Evolutionary conservation across 2,329 filamentous ascomycete species (phyloP), one percentile per base, ranked within the genome.

Genomic region (Blastomyces percursus): DNA sequence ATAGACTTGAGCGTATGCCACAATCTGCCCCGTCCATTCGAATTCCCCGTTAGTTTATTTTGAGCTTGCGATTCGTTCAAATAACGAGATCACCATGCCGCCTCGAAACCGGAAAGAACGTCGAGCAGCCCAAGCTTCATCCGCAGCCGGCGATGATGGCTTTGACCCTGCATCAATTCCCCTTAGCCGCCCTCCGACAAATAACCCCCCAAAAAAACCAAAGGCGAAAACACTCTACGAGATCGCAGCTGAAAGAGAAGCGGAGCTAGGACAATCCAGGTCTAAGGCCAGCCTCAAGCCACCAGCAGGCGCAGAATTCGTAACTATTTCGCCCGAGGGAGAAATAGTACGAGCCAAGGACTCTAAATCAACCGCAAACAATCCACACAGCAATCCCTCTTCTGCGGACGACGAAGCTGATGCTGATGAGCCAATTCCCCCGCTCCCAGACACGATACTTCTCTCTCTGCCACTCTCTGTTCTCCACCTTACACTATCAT

Each of bases 401-500:
- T 27, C 54, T 27, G 2, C 38, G 62, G 61, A 63, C 30, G 63
- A 62, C 62, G 27, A 57, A 3, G 50, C 60, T 2, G 63, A 70
- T 11, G 21, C 59, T 5, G 68, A 69, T n/a, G 35, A 62, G 16
- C 61, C 64, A 30, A 60, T 77, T 7, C 72, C 74, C 6, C 75
- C 77, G 2, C 64, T 78, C 44, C 66, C 78, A 62, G 77, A 79
- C 65, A 78, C 78, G 2, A 57, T 79, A 3, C 69, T 80, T 24
- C 72, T 78, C 32, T 74, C 77, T 1, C 50, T 77, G 7, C 75
- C 77, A 0, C 71, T 80, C 24, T 74, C 76, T 21, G 73, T 73
- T 40, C 69, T 79, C 12, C 77, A 80, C 67, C 72, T 79, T 62
- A 80, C 78, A 3, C 71, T 80, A 42, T 72, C 74, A 44, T 78